Percentiles rank a stretch among this genome's conserved stretches.
These are phyloP conservation scores for Teratosphaeria pseudoeucalypti DNA, from an alignment of 2,329 filamentous ascomycete species.

Conservation along the genomic window DNA sequence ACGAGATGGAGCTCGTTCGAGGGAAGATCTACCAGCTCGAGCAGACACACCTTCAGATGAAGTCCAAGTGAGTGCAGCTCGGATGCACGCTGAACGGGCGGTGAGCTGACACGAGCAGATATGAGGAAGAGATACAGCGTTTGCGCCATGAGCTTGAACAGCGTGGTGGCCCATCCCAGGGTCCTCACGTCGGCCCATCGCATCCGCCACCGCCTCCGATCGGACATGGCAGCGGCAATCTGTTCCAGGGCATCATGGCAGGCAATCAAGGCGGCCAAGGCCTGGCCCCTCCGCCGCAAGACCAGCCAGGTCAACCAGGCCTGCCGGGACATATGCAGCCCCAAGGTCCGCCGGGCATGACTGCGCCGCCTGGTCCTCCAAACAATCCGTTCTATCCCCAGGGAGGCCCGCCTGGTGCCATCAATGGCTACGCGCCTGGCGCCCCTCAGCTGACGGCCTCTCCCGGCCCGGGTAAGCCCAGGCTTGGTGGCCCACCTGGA, in stretches of 20 bases:
- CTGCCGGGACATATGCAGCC: conserved; percentile 57
- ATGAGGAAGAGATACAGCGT: conserved; percentile 80
- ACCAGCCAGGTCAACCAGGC: conserved; percentile 46
- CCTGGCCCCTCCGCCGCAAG: conserved; percentile 56
- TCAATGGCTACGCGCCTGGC: conserved; percentile 64
- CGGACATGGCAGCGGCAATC: conserved; percentile 75
- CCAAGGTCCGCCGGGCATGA: conserved; percentile 61
- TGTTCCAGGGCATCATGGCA: conserved; percentile 94
- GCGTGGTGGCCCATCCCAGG: conserved; percentile 52
- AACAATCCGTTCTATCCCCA: conserved; percentile 56
- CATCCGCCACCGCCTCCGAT: conserved; percentile 79
- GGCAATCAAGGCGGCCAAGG: conserved; percentile 64
- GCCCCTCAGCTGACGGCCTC: conserved; percentile 70
- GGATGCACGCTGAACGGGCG: background rate
- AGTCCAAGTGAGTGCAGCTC: conserved; percentile 65
- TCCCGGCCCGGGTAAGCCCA: conserved; percentile 69
- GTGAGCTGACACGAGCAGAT: conserved; percentile 44
- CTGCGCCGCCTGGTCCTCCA: conserved; percentile 47
- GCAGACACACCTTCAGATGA: conserved; percentile 76
- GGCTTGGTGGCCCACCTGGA: conserved; percentile 42
- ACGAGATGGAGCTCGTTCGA: conserved; percentile 89
- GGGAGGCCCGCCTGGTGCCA: conserved; percentile 48
- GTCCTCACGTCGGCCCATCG: conserved; percentile 58
- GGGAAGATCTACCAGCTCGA: conserved; percentile 91
- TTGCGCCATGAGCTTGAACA: conserved; percentile 80